Percentiles rank a stretch among this genome's conserved stretches.
Evolutionary conservation across 441 rosid species (phyloP).

Genomic region (Bruguiera hainesii): DNA sequence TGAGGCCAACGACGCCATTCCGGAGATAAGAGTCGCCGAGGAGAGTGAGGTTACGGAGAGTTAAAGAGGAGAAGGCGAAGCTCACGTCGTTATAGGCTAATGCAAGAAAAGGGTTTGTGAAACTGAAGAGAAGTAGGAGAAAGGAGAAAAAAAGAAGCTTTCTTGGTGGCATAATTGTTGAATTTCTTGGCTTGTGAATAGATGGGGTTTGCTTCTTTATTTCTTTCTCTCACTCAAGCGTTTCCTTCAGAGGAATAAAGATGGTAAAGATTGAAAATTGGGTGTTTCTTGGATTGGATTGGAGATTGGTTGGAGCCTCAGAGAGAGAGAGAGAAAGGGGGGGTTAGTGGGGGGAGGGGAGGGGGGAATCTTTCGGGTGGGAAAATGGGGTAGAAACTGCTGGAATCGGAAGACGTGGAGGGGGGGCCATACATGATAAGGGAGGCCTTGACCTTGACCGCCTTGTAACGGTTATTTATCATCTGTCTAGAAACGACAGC

Average conservation of each 20-base stretch:
- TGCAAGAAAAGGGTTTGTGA: conserved; percentile 12
- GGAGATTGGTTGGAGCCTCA: no score
- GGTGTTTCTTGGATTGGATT: conserved; percentile 13
- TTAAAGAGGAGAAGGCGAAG: conserved; percentile 60
- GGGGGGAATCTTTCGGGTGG: conserved; percentile 34
- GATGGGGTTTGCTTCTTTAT: conserved; percentile 6
- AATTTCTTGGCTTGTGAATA: neutral
- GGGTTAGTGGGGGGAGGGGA: no score
- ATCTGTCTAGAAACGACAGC: conserved; percentile 11
- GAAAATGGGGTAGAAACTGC: conserved; percentile 57
- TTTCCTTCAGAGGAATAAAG: neutral
- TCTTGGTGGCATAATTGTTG: conserved; percentile 40
- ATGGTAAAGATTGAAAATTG: neutral
- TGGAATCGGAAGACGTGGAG: conserved; percentile 30
- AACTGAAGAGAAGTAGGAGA: conserved; percentile 27
- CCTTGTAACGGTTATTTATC: conserved; percentile 30
- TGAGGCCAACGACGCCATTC: conserved; percentile 75
- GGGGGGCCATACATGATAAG: conserved; percentile 6
- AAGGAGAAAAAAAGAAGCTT: conserved; percentile 44
- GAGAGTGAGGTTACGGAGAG: conserved; percentile 74
- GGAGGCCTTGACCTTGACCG: neutral
- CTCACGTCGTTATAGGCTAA: conserved; percentile 24
- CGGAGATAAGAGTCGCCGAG: conserved; percentile 87
- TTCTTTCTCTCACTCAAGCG: neutral
- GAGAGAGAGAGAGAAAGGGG: neutral